These are phyloP conservation scores for Botrytis tulipae DNA, from an alignment of 2,329 filamentous ascomycete genomes.

Conservation along the genomic window DNA sequence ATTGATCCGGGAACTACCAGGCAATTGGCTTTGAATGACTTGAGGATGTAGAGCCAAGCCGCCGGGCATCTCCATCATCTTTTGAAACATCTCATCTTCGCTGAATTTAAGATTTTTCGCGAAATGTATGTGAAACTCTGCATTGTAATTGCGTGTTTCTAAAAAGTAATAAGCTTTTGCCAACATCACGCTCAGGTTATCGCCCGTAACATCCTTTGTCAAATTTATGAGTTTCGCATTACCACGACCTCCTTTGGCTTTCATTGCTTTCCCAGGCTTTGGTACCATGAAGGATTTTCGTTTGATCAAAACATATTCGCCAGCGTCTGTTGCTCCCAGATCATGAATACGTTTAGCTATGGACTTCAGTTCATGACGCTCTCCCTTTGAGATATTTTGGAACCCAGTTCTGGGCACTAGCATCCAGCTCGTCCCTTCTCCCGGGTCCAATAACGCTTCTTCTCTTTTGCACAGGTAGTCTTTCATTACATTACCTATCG, in stretches of 20 bases:
- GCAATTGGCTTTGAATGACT: conserved; percentile 9
- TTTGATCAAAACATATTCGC: conserved; percentile 10
- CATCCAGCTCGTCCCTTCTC: conserved; percentile 6
- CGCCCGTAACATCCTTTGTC: neutral
- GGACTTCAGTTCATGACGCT: neutral
- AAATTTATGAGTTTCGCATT: conserved; percentile 1
- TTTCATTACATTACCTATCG: neutral
- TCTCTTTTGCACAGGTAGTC: neutral
- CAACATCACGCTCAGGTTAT: neutral
- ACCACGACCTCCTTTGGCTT: neutral
- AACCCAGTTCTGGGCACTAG: conserved; percentile 2
- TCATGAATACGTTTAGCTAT: neutral
- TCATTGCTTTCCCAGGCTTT: neutral
- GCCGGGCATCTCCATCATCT: neutral
- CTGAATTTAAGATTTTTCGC: neutral
- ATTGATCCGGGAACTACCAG: neutral
- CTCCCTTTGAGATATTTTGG: neutral
- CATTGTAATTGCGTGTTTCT: neutral
- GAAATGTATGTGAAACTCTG: conserved; percentile 14
- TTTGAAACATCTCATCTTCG: neutral
- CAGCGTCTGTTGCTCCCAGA: neutral
- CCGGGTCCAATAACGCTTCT: neutral
- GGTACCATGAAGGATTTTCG: conserved; percentile 10
- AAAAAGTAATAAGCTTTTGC: conserved; percentile 4
- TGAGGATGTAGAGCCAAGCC: conserved; percentile 12